A percentile compares a stretch with the other conserved stretches of the same genome.
These are phyloP conservation scores for Exophiala alcalophila DNA, from an alignment of 2,329 filamentous ascomycete species.

Conservation along the genomic window DNA sequence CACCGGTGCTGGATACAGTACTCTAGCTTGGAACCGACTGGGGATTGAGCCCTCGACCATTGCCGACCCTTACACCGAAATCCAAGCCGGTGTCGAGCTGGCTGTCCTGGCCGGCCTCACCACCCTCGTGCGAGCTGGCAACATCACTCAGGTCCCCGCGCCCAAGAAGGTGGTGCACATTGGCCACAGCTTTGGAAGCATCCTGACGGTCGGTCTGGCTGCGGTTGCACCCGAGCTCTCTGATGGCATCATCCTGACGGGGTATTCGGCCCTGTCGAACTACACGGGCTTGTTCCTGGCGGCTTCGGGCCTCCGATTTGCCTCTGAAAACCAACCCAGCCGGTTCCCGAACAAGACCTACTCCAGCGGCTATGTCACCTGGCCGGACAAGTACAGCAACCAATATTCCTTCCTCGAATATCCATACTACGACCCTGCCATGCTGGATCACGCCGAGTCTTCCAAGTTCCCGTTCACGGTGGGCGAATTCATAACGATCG, in stretches of 20 bases:
- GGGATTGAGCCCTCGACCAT: conserved; percentile 39
- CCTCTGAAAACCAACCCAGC: conserved; percentile 27
- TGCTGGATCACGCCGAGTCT: conserved; percentile 46
- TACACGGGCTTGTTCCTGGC: conserved; percentile 41
- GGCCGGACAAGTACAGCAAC: conserved; percentile 52
- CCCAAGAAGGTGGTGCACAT: conserved; percentile 39
- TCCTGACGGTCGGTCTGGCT: conserved; percentile 35
- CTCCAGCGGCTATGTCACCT: conserved; percentile 47
- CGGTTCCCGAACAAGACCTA: conserved; percentile 46
- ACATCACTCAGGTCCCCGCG: conserved; percentile 25
- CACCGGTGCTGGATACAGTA: conserved; percentile 37
- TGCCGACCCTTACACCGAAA: conserved; percentile 40
- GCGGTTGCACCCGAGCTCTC: conserved; percentile 35
- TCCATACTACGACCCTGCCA: conserved; percentile 53
- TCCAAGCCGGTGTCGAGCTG: conserved; percentile 41
- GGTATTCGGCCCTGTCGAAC: conserved; percentile 44
- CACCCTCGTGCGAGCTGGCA: conserved; percentile 23
- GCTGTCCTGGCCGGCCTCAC: conserved; percentile 41
- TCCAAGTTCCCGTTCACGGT: conserved; percentile 32
- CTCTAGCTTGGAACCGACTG: conserved; percentile 42
- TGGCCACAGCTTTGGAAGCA: conserved; percentile 40
- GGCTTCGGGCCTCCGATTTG: conserved; percentile 33
- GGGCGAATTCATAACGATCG: conserved; percentile 31
- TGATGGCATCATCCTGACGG: conserved; percentile 42
- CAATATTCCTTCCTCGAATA: conserved; percentile 47